Evolutionary conservation across 306 rosid genomes (phyloP), one percentile per base, ranked within the genome.

Genomic region (Vachellia pachyceras): DNA sequence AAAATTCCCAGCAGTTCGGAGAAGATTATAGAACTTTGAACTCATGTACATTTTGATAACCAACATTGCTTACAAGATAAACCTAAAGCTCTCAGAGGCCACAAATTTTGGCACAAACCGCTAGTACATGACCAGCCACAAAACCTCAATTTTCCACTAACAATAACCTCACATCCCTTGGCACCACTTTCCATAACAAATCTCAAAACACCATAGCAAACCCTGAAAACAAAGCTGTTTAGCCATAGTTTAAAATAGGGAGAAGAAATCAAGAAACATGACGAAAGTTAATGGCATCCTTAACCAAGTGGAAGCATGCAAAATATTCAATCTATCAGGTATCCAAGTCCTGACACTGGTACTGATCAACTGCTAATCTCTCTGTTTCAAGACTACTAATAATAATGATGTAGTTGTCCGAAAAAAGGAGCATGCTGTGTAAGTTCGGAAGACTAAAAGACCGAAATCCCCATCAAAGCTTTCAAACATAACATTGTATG

Each of bases 161-260:
- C 91, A 78, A 93, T 93, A 13, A 93, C 93, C 94, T 90, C 92
- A 0, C 95, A 90, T 76, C 94, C 98, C 79, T 92, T 92, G 50
- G 97, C 92, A 15, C 95, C 93, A 82, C 87, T 92, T 85, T 94
- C 98, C 92, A 94, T 89, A 58, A 92, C 90, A 58, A 92, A 90
- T 68, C 94, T 85, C 55, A 88, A 78, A 57, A 94, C 97, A 88
- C 97, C 97, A 89, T 92, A 89, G 84, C 97, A 94, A 40, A 92
- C 97, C 89, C 98, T 94, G 76, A 44, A 69, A 23, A 44, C 4
- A 35, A 14, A 52, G 65, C 6, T 35, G 6, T 3, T 57, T 22
- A 8, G 6, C 5, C 20, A 63, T 11, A 58, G 14, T 18, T 68
- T 17, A 35, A 18, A 17, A 60, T 54, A 17, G 1, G 29, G 1